Evolutionary conservation across 768 basidiomycete species (phyloP).

Genomic region (Boletus tomentosulus): DNA sequence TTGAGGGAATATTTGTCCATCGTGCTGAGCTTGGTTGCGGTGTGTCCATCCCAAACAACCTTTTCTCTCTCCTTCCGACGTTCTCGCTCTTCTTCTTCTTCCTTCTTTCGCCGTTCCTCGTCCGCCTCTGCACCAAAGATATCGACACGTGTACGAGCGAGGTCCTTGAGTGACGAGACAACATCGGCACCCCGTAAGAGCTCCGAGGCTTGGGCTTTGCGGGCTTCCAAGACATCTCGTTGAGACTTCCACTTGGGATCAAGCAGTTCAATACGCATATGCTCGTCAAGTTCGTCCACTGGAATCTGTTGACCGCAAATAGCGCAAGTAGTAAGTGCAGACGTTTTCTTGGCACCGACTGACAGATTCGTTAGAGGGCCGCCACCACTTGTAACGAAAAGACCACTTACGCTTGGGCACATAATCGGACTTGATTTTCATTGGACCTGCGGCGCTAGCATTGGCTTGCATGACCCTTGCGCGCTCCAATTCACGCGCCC

Average conservation of each 20-base stretch:
- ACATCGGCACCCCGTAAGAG: slow-evolving; percentile 91
- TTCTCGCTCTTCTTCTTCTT: slow-evolving; percentile 82
- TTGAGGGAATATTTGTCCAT: slow-evolving; percentile 90
- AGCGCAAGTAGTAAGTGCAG: slow-evolving; percentile 78
- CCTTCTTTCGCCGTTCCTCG: slow-evolving; percentile 81
- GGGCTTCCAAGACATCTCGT: slow-evolving; percentile 81
- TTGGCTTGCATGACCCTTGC: slow-evolving; percentile 80
- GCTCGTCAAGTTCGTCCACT: slow-evolving; percentile 92
- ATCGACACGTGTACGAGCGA: slow-evolving; percentile 94
- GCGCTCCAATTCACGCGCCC: slow-evolving; percentile 64
- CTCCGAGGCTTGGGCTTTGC: slow-evolving; percentile 86
- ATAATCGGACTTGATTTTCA: slow-evolving; percentile 96
- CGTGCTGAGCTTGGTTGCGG: slow-evolving; percentile 87
- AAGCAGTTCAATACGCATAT: slow-evolving; percentile 96
- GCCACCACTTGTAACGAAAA: background rate
- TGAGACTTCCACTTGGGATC: slow-evolving; percentile 99
- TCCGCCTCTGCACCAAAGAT: slow-evolving; percentile 94
- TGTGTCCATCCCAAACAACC: slow-evolving; percentile 98
- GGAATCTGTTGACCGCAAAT: slow-evolving; percentile 97
- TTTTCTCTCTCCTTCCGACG: slow-evolving; percentile 87
- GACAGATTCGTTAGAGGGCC: slow-evolving; percentile 5
- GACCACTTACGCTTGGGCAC: slow-evolving; percentile 79
- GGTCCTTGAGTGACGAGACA: slow-evolving; percentile 85
- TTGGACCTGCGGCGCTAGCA: slow-evolving; percentile 70
- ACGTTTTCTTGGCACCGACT: slow-evolving; percentile 64